Conservation (phyloP, 2,329 filamentous ascomycete genomes). For the Apiospora pterosperma region DNA sequence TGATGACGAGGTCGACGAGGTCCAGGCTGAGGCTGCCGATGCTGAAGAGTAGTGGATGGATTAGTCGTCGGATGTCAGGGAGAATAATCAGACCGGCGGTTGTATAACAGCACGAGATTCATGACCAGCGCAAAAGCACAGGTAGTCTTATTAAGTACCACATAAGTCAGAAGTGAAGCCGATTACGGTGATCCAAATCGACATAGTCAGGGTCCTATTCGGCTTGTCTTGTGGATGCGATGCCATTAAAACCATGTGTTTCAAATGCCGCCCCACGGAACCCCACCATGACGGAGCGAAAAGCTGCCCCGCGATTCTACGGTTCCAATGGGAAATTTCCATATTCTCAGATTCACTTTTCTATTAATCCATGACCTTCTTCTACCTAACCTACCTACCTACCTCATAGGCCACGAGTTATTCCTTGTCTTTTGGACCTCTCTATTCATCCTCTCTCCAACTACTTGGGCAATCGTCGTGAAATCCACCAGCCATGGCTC, state of each 20-base stretch:
- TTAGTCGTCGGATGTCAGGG: not conserved
- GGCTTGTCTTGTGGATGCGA: too few species aligned
- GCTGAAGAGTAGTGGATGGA: conserved; percentile 29
- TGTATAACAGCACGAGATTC: not conserved
- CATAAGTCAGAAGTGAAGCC: not conserved
- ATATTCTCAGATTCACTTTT: not conserved
- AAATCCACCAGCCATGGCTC: conserved; percentile 61
- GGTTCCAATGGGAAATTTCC: not conserved
- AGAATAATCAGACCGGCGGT: not conserved
- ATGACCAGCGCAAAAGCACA: not conserved
- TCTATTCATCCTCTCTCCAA: not conserved
- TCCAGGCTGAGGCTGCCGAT: conserved; percentile 47
- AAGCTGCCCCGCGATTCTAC: not conserved
- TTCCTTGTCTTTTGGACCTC: not conserved
- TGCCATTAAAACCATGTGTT: not conserved
- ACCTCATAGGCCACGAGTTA: not conserved
- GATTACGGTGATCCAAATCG: not conserved
- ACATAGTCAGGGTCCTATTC: not conserved
- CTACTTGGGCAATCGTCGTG: not conserved
- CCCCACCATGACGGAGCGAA: not conserved
- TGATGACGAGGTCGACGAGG: conserved; percentile 69
- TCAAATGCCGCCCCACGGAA: not conserved
- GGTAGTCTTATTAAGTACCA: not conserved
- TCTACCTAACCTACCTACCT: too few species aligned
- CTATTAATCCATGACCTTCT: too few species aligned